phyloP scores from a whole-genome alignment of 2,329 filamentous ascomycete species.

The Calonectria multiphialidica region DNA sequence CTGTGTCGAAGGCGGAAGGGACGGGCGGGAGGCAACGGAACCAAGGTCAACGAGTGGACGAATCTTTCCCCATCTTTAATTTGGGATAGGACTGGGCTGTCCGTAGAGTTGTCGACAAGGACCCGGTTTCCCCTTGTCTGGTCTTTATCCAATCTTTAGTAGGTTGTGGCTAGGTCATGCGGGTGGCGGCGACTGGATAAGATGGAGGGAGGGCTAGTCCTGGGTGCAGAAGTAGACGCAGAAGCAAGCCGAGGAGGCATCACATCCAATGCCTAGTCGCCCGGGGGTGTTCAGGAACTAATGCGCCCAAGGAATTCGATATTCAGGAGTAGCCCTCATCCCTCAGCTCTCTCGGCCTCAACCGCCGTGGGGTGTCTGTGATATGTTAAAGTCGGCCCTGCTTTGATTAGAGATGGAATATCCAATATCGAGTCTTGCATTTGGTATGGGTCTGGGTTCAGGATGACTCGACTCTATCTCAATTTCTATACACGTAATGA shows the following conservation, averaged over 20 bases:
- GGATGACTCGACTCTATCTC: not conserved
- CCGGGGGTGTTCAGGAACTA: not conserved
- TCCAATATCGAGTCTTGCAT: not conserved
- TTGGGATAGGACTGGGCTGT: not conserved
- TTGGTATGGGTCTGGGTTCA: not conserved
- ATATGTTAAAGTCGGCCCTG: slow-evolving; percentile 1
- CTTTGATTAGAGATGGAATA: not conserved
- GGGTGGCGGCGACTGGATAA: not conserved
- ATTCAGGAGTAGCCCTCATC: not conserved
- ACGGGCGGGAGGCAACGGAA: not conserved
- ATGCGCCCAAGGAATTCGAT: not conserved
- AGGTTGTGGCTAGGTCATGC: not conserved
- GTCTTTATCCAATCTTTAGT: not conserved
- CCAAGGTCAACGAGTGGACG: not conserved
- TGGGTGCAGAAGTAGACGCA: not conserved
- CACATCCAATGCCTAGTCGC: not conserved
- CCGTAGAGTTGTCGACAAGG: not conserved
- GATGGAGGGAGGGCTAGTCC: too few relatives aligned
- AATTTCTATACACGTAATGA: slow-evolving; percentile 6
- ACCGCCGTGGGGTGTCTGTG: not conserved
- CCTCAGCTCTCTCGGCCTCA: not conserved
- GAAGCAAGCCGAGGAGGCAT: not conserved
- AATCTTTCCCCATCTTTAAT: not conserved
- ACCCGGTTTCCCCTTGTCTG: not conserved
- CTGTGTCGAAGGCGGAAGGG: not conserved